phyloP scores from a whole-genome alignment of 345 rosid species.

The Eucalyptus cloeziana region DNA sequence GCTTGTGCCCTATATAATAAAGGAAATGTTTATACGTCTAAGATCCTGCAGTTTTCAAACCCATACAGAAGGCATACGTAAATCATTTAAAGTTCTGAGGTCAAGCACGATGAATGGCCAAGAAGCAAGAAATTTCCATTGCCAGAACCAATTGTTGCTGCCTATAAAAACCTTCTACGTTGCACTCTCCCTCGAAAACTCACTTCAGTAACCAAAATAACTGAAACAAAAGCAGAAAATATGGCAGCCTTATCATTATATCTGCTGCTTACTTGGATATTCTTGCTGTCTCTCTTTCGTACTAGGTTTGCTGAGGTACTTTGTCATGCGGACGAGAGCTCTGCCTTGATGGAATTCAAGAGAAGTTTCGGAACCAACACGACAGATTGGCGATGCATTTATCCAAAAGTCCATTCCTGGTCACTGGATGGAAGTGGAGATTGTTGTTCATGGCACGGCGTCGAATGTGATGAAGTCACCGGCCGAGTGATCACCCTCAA shows the following conservation, averaged over 20 bases:
- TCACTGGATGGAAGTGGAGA: background rate
- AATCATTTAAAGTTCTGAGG: background rate
- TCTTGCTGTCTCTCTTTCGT: background rate
- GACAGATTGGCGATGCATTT: accelerated
- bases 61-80: background rate
- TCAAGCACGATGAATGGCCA: background rate
- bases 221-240: too few relatives aligned
- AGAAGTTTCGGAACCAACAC: background rate
- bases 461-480: background rate
- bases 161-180: too few relatives aligned
- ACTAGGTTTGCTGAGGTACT: background rate
- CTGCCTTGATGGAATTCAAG: background rate
- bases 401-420: background rate
- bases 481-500: background rate
- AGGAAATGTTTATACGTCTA: background rate
- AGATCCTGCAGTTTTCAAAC: background rate
- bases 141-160: too few relatives aligned
- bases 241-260: background rate
- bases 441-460: background rate
- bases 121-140: background rate
- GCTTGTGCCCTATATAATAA: background rate
- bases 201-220: too few relatives aligned
- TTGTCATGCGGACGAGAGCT: background rate
- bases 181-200: too few relatives aligned
- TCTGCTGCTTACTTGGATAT: background rate